Base-by-base conservation (phyloP, 371 early-diverging fungal species). In the Rhizopus stolonifer region DNA sequence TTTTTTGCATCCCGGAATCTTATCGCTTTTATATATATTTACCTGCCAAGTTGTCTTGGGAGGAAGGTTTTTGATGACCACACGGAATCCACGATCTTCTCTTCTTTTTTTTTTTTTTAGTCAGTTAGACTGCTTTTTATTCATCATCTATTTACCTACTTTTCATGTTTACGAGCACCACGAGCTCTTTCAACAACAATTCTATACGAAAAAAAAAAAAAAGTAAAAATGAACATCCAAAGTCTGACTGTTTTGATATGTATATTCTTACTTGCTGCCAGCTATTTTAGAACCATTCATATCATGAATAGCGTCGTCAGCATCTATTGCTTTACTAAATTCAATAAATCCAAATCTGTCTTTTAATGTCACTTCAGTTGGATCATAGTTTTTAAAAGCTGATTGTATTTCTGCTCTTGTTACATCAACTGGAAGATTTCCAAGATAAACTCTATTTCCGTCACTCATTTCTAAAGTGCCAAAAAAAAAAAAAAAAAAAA, bases 41-140 rank as follows among this genome's bases (percentile, higher is more conserved):
- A 86, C 88, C 87, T 88, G 88, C 88, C 88, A 88, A 69, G 80
- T 84, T 56, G 79, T 78, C 54, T 83, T 77, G 44, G 81, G 71
- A 29, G 88, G 74, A 26, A 88, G 68, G 56, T 83, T 83, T 55
- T 83, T 82, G 32, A 87, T 79, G 52, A 83, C 72, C 43, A 88
- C 54, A 33, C 88, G 83, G 49, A 86, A 64, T 40, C 54, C 51
- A 46, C 36, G 36, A n/a, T 36, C 36, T 15, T 36, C 36, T 36
- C 36, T 36, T 6, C 36, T 36, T 18, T 21, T 36, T 58, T 44
- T 49, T 60, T 55, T 26, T 66, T 44, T 58, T 64, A 64, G 40
- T 78, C 65, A 59, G 52, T 46, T 48, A 59, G 54, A 32, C 64
- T 58, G 34, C 58, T 46, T 22, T n/a, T 15, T 36, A 36, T n/a